Evolutionary conservation across 2,329 filamentous ascomycete genomes (phyloP).

Genomic region (Paracoccidioides lutzii): DNA sequence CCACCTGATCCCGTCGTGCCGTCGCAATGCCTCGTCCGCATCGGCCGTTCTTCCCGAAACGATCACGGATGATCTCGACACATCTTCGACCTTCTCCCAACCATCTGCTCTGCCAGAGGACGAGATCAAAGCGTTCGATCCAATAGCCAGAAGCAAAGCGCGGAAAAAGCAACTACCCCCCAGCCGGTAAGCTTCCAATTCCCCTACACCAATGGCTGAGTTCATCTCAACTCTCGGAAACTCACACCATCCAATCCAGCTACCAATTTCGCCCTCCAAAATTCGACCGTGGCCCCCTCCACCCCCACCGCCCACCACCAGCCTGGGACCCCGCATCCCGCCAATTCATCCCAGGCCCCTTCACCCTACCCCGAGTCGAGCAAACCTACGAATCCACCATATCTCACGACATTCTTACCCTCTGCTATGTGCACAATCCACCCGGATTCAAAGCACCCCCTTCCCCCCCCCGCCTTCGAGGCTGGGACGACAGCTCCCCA

Average conservation of each 20-base stretch:
- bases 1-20: conserved; percentile 20
- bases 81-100: conserved; percentile 29
- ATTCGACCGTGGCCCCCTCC: conserved; percentile 85
- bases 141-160: conserved; percentile 33
- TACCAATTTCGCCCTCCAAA: conserved; percentile 92
- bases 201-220: background rate
- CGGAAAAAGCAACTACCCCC: conserved; percentile 35
- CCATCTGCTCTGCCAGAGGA: conserved; percentile 23
- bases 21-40: conserved; percentile 38
- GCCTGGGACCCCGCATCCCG: conserved; percentile 78
- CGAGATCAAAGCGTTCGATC: conserved; percentile 38
- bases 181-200: conserved; percentile 36
- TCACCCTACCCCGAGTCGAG: conserved; percentile 71
- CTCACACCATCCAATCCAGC: conserved; percentile 36
- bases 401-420: conserved; percentile 72
- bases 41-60: conserved; percentile 22
- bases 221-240: background rate
- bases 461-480: conserved; percentile 55
- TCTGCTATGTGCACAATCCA: conserved; percentile 75
- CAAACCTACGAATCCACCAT: conserved; percentile 84
- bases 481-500: conserved; percentile 81
- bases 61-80: conserved; percentile 36
- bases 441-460: conserved; percentile 54
- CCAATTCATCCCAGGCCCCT: conserved; percentile 80
- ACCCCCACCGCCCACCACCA: conserved; percentile 81